Evolutionary conservation across 2,329 filamentous ascomycete genomes (phyloP), one percentile per base, ranked within the genome.

Genomic region (Nothomitra cinnamomea): DNA sequence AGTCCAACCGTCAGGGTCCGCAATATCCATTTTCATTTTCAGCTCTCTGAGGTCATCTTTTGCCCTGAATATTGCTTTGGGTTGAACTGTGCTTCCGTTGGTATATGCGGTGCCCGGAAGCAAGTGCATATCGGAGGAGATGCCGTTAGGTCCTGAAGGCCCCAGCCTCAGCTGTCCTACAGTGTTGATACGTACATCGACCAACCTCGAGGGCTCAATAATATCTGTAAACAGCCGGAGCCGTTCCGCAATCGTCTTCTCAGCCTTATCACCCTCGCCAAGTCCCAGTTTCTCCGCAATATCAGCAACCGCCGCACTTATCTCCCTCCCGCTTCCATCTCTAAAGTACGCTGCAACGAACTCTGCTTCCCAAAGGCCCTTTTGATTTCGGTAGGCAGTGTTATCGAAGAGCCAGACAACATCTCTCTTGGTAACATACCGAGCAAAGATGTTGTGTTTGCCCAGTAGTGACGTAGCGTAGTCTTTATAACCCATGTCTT

Each of bases 321-420:
- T 67, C 56, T 80, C 76, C 56, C 77, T 76, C 41, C 83, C 82
- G 3, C 81, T 78, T 60, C 85, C 72, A 61, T 80, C 80, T 58
- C 83, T 78, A 60, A 95, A 94, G 55, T 87, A 85, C 45, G 85
- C 86, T 1, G 84, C 79, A 0, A 94, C 80, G 57, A 89, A 88
- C 63, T 95, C 87, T 24, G 84, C 84, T 61, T 85, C 75, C 87
- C 88, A 95, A 67, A 66, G 55, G 65, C 61, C 17, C 61, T 60
- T 56, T 68, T 62, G 47, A 70, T 67, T 65, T 56, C 79, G 78
- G 64, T 83, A 90, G 3, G 88, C 89, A 2, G 85, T 90, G 62
- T 92, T 95, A 70, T 96, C 88, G 49, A 95, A 72, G 6, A 95
- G 71, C 90, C 90, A 95, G 41, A 95, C 80, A 51, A 72, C 66